These are phyloP conservation scores for Tolypocladium pustulatum DNA, from an alignment of 2,329 filamentous ascomycete genomes.

Conservation along the genomic window DNA sequence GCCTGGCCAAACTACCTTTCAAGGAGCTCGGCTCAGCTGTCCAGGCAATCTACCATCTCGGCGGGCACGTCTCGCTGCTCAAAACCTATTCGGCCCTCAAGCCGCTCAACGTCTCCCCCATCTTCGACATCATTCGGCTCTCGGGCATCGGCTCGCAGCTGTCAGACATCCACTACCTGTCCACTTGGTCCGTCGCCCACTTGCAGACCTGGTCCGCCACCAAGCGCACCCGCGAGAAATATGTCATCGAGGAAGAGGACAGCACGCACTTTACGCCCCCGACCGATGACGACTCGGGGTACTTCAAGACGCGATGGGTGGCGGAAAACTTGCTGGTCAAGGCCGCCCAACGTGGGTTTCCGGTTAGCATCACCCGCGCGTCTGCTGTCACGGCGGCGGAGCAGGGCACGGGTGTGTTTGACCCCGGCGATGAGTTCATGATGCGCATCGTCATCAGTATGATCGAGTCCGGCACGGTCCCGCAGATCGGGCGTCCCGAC, in stretches of 20 bases:
- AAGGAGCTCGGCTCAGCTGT: constrained; percentile 11
- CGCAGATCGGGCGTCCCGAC: background rate
- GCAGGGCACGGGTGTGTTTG: background rate
- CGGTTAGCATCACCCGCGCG: background rate
- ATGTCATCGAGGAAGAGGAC: background rate
- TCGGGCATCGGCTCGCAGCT: constrained; percentile 9
- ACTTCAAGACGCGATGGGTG: background rate
- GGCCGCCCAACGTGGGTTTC: background rate
- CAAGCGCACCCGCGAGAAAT: background rate
- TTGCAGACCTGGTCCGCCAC: background rate
- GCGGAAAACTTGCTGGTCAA: background rate
- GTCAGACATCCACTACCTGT: constrained; percentile 13
- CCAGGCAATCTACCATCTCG: constrained; percentile 15
- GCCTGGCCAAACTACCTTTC: constrained; percentile 12
- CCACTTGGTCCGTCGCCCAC: background rate
- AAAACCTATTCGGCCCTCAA: constrained; percentile 13
- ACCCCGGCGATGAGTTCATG: background rate
- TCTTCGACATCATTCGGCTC: constrained; percentile 14
- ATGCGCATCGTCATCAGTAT: background rate
- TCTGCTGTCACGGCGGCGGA: background rate
- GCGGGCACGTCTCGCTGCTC: constrained; percentile 14
- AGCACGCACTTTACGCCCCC: background rate
- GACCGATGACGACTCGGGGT: background rate
- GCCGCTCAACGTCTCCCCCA: constrained; percentile 10
- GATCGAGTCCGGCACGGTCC: background rate